Conservation (phyloP, 2,329 filamentous ascomycete species). For the Hypomyces rosellus region DNA sequence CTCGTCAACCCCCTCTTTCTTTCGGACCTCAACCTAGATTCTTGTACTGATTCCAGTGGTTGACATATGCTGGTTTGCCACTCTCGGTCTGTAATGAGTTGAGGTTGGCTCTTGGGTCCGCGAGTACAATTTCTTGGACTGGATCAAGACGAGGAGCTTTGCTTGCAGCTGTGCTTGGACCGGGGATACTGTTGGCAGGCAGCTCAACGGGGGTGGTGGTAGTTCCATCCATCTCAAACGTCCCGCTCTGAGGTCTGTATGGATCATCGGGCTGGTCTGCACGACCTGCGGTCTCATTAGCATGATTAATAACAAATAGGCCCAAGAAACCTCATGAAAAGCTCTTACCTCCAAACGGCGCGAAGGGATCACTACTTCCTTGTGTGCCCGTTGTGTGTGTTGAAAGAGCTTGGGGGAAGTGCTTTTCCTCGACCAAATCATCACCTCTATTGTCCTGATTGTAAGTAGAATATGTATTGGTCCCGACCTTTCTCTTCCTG, state of each 20-base stretch:
- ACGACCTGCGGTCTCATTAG: constrained; percentile 23
- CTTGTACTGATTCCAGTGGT: constrained; percentile 31
- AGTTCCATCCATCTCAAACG: constrained; percentile 35
- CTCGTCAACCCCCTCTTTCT: background rate
- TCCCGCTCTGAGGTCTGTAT: constrained; percentile 20
- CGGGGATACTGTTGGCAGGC: constrained; percentile 20
- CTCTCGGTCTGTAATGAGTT: constrained; percentile 24
- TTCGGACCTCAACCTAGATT: background rate
- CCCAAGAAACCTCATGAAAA: background rate
- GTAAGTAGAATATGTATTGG: constrained; percentile 2
- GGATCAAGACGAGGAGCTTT: constrained; percentile 4
- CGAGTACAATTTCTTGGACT: constrained; percentile 12
- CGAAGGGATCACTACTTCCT: constrained; percentile 32
- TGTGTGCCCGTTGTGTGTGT: constrained; percentile 22
- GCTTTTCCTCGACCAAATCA: constrained; percentile 23
- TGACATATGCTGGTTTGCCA: constrained; percentile 26
- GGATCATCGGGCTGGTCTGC: constrained; percentile 25
- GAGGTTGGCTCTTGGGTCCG: constrained; percentile 31
- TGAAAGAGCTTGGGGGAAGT: constrained; percentile 18
- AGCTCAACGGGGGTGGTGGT: constrained; percentile 27
- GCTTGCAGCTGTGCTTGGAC: background rate
- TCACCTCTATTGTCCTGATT: constrained; percentile 11
- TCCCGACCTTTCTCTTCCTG: constrained; percentile 14
- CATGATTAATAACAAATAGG: background rate
- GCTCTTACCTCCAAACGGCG: constrained; percentile 38